Evolutionary conservation across 306 rosid genomes (phyloP), one percentile per base, ranked within the genome.

Genomic region (Glycine tomentella): DNA sequence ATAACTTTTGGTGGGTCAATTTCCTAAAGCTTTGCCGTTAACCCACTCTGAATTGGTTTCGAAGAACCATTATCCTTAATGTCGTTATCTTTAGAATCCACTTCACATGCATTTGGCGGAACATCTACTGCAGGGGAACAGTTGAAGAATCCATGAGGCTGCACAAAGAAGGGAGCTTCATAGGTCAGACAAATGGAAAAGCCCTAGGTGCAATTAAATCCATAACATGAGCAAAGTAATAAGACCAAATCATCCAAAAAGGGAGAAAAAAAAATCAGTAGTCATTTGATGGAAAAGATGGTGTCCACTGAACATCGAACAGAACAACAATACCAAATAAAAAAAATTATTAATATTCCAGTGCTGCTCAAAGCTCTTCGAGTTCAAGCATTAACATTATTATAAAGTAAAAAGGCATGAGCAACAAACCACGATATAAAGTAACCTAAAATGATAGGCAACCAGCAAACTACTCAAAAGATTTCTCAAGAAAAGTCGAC

Each of bases 141-240:
- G 76, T 94, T 90, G 90, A 94, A 92, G 93, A 94, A 94, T 44
- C 98, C 98, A 66, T 92, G 98, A 83, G 98, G 97, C 98, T 94
- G 95, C 95, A 88, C 13, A 58, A 78, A 77, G 51, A 68, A 66
- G 84, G 50, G 90, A 88, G 68, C 84, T 57, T 74, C 49, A 6
- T 36, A 36, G 46, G 69, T 80, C 74, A 74, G 81, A 69, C 51
- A 75, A 57, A 48, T 49, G 78, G 14, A 79, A 78, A 56, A 16
- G 8, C 65, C 20, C 20, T 20, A 20, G 20, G 20, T 20, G 20
- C 20, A 20, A 20, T 20, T 20, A 20, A 20, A 20, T 20, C 0
- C 20, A 20, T 20, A 20, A 20, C 20, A 20, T 20, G 20, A 20
- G 20, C 20, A 20, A 20, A 20, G 20, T 20, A 20, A 20, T 20